Conservation (phyloP, 192 early-diverging fungal species). For the Linnemannia elongata region DNA sequence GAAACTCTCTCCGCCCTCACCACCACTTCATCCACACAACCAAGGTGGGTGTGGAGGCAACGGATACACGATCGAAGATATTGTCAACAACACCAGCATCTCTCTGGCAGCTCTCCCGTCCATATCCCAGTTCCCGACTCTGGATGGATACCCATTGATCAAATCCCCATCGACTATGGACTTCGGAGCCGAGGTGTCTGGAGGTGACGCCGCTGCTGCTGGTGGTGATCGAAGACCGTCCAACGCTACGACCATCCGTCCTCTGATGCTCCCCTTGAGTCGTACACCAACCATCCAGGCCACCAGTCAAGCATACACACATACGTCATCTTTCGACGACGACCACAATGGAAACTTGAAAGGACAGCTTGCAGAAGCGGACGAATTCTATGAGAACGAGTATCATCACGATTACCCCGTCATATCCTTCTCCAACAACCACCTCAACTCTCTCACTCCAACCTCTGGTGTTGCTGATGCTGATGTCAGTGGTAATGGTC, state of each 20-base stretch:
- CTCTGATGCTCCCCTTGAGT: constrained; percentile 22
- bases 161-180: constrained; percentile 23
- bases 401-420: constrained; percentile 28
- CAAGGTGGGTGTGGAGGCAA: background rate
- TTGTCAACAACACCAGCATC: background rate
- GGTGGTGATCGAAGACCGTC: background rate
- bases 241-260: background rate
- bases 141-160: constrained; percentile 41
- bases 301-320: constrained; percentile 3
- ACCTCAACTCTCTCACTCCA: background rate
- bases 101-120: background rate
- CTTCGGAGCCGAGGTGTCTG: background rate
- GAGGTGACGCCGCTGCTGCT: background rate
- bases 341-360: background rate
- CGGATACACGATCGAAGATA: background rate
- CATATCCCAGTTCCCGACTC: constrained; percentile 28
- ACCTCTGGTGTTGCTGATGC: background rate
- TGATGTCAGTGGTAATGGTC: background rate
- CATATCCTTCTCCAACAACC: constrained; percentile 9
- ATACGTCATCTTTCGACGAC: background rate
- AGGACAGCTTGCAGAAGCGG: background rate
- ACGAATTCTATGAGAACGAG: constrained; percentile 20
- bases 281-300: constrained; percentile 37
- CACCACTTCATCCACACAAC: background rate
- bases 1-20: background rate